Conservation (phyloP, 2,329 filamentous ascomycete genomes). For the Neonectria neomacrospora region DNA sequence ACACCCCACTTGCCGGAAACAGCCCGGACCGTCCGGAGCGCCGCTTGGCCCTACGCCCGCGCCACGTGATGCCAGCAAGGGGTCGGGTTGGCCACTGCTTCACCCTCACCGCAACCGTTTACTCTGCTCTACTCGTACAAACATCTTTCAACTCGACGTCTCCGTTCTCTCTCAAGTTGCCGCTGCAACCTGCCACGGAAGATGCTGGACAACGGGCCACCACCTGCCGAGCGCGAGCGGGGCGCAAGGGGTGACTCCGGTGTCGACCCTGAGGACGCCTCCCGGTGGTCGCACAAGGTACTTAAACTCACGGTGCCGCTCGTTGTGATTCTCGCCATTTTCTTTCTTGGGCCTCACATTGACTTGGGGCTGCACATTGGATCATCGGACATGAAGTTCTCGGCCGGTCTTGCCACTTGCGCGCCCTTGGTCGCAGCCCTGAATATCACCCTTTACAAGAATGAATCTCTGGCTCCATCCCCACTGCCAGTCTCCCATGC, state of each 20-base stretch:
- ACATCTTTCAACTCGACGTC: not conserved
- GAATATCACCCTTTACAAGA: conserved; percentile 50
- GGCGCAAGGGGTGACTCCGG: not conserved
- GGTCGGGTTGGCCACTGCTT: conserved; percentile 17
- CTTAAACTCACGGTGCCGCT: conserved; percentile 34
- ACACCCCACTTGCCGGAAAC: not conserved
- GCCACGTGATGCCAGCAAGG: conserved; percentile 4
- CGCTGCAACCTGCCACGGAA: conserved; percentile 5
- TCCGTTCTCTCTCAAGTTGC: not conserved
- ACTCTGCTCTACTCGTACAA: not conserved
- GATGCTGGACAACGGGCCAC: conserved; percentile 17
- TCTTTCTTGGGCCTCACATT: conserved; percentile 31
- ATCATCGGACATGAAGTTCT: conserved; percentile 30
- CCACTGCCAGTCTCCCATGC: conserved; percentile 51
- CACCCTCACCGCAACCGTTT: not conserved
- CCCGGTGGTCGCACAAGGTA: conserved; percentile 27
- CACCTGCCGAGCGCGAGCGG: conserved; percentile 13
- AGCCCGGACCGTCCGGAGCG: conserved; percentile 10
- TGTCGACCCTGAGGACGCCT: not conserved
- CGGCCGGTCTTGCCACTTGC: conserved; percentile 35
- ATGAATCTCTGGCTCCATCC: conserved; percentile 46
- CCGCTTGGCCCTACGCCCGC: not conserved
- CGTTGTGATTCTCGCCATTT: conserved; percentile 31
- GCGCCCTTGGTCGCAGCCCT: conserved; percentile 33
- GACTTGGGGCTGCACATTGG: conserved; percentile 20